Evolutionary conservation across 2,329 filamentous ascomycete genomes (phyloP).

Genomic region (Ambrosiella xylebori): DNA sequence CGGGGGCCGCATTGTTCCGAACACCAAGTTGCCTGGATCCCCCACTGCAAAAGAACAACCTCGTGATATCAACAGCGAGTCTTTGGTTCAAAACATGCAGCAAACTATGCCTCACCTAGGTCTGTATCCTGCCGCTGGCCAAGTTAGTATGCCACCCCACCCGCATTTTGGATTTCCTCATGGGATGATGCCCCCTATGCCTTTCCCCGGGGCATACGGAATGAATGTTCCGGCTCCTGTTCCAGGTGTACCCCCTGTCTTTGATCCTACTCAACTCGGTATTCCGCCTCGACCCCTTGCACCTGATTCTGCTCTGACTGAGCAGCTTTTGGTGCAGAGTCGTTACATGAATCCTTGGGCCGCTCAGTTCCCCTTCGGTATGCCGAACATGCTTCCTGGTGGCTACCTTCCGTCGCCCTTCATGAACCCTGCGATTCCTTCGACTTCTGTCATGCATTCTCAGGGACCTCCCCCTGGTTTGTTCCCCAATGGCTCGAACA

Average conservation of each 20-base stretch:
- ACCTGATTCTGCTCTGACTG: neutral
- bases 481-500: neutral
- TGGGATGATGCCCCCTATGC: conserved; percentile 16
- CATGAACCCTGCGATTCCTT: conserved; percentile 8
- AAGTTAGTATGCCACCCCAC: conserved; percentile 18
- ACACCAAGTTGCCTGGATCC: conserved; percentile 37
- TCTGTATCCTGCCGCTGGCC: conserved; percentile 17
- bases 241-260: neutral
- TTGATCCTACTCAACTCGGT: neutral
- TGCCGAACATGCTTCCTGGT: conserved; percentile 8
- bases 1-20: conserved; percentile 49
- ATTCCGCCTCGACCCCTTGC: neutral
- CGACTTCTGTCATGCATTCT: neutral
- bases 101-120: conserved; percentile 17
- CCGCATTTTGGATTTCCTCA: conserved; percentile 20
- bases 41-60: conserved; percentile 28
- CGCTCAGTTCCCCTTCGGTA: conserved; percentile 10
- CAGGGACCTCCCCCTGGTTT: neutral
- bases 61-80: conserved; percentile 7
- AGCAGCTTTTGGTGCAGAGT: conserved; percentile 7
- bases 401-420: conserved; percentile 8
- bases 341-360: conserved; percentile 12
- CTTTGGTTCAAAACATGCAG: neutral
- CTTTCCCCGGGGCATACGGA: conserved; percentile 6
- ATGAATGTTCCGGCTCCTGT: conserved; percentile 5